These are phyloP conservation scores for Clonostachys chloroleuca DNA, from an alignment of 2,329 filamentous ascomycete genomes.

Conservation along the genomic window DNA sequence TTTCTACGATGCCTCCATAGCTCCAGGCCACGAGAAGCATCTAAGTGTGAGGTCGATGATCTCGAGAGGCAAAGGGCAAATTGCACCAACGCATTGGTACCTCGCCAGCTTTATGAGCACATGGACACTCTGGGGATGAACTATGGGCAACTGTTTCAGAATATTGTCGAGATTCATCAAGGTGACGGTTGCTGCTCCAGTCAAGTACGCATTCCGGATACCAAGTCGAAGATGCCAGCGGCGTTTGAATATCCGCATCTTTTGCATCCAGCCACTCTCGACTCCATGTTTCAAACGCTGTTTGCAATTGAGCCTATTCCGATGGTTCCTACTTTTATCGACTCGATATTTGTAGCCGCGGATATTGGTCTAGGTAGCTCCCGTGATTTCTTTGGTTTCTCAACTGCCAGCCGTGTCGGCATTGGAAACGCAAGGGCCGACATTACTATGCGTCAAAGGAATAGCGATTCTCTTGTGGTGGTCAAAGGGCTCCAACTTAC, in stretches of 20 bases:
- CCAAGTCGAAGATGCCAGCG: slow-evolving; percentile 45
- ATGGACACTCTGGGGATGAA: slow-evolving; percentile 46
- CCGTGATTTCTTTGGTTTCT: slow-evolving; percentile 35
- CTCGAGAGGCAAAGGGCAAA: background rate
- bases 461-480: slow-evolving; percentile 28
- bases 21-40: background rate
- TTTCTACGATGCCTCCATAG: slow-evolving; percentile 18
- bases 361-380: slow-evolving; percentile 10
- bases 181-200: slow-evolving; percentile 25
- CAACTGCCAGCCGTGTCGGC: slow-evolving; percentile 26
- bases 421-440: slow-evolving; percentile 32
- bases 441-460: slow-evolving; percentile 34
- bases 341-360: slow-evolving; percentile 37
- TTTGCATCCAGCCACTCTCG: slow-evolving; percentile 54
- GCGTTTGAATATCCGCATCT: slow-evolving; percentile 48
- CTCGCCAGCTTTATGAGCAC: slow-evolving; percentile 44
- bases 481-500: slow-evolving; percentile 40
- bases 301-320: slow-evolving; percentile 37
- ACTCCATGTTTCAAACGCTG: slow-evolving; percentile 49
- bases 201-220: slow-evolving; percentile 40
- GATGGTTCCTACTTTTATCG: slow-evolving; percentile 44
- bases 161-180: slow-evolving; percentile 30
- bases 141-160: slow-evolving; percentile 45
- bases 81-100: slow-evolving; percentile 25
- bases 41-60: background rate